A percentile compares a stretch with the other conserved stretches of the same genome.
Conservation (phyloP, 371 early-diverging fungal species). For the Smittium culicis region DNA sequence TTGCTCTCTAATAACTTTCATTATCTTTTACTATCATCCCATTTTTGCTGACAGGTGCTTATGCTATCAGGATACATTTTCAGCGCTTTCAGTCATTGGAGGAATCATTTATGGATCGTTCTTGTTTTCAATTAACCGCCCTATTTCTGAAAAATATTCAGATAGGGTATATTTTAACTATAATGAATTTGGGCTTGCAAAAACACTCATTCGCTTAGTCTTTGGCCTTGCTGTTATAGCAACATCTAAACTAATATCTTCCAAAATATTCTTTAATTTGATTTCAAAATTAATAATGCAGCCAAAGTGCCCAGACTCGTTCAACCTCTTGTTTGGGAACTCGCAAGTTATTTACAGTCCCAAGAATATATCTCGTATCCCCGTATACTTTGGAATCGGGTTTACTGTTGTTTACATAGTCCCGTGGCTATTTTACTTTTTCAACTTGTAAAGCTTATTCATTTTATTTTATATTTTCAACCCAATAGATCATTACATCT, state of each 20-base stretch:
- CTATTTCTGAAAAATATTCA: slow-evolving; percentile 18
- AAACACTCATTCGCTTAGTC: slow-evolving; percentile 17
- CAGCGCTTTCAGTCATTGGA: slow-evolving; percentile 1
- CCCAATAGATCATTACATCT: too few relatives aligned
- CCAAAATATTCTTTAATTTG: slow-evolving; percentile 11
- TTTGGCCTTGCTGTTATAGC: slow-evolving; percentile 21
- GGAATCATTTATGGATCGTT: slow-evolving; percentile 3
- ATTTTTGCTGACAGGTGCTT: slow-evolving; percentile 2
- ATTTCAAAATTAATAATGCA: neutral
- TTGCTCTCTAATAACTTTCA: neutral
- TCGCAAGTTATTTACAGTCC: slow-evolving; percentile 25
- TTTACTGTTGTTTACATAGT: slow-evolving; percentile 14
- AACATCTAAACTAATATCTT: slow-evolving; percentile 26
- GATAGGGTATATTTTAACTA: slow-evolving; percentile 19
- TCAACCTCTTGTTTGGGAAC: neutral
- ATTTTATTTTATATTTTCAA: too few relatives aligned
- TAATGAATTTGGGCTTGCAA: slow-evolving; percentile 19
- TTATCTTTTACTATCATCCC: slow-evolving; percentile 10
- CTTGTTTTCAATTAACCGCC: neutral
- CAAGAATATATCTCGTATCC: slow-evolving; percentile 29
- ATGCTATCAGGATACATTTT: slow-evolving; percentile 12
- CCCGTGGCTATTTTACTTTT: slow-evolving; percentile 15
- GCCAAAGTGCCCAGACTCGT: neutral
- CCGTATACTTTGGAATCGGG: slow-evolving; percentile 28
- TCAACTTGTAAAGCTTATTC: slow-evolving; percentile 11